phyloP scores from a whole-genome alignment of 768 basidiomycete genomes.

The Chalciporus pseudorubinellus region DNA sequence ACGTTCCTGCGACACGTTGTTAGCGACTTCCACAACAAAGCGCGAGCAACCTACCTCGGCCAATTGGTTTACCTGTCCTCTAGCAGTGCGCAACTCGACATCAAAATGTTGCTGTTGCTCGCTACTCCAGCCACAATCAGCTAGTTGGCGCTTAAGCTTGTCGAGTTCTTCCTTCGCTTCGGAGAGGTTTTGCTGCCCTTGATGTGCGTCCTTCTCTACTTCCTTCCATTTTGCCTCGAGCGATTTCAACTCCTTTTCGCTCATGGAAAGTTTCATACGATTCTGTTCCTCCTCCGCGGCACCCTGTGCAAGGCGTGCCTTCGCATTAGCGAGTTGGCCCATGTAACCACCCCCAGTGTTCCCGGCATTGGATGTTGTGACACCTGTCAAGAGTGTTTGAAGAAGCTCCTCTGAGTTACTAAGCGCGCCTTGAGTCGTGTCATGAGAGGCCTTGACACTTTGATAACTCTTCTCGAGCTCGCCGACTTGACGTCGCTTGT shows the following conservation, averaged over 20 bases:
- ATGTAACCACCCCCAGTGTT: slow-evolving; percentile 89
- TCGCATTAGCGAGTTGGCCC: slow-evolving; percentile 90
- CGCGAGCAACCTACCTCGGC: slow-evolving; percentile 52
- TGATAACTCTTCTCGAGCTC: slow-evolving; percentile 53
- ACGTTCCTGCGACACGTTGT: slow-evolving; percentile 48
- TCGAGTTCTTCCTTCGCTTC: slow-evolving; percentile 57
- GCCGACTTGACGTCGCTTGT: slow-evolving; percentile 60
- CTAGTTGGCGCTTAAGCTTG: slow-evolving; percentile 49
- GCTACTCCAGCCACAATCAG: slow-evolving; percentile 69
- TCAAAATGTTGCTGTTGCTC: slow-evolving; percentile 67
- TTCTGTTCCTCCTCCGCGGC: slow-evolving; percentile 83
- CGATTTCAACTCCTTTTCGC: slow-evolving; percentile 71
- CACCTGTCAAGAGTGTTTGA: slow-evolving; percentile 90
- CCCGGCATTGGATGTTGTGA: slow-evolving; percentile 65
- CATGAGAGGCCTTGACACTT: slow-evolving; percentile 68
- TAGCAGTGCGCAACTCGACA: slow-evolving; percentile 48
- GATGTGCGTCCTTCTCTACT: slow-evolving; percentile 80
- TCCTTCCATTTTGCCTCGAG: slow-evolving; percentile 81
- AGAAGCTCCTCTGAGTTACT: slow-evolving; percentile 85
- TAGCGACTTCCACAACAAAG: slow-evolving; percentile 1
- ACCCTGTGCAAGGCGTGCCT: slow-evolving; percentile 69
- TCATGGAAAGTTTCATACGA: slow-evolving; percentile 70
- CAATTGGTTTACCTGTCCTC: slow-evolving; percentile 51
- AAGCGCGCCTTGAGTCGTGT: slow-evolving; percentile 56
- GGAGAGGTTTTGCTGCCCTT: slow-evolving; percentile 68